These are phyloP conservation scores for Fusarium sp. DNA, from an alignment of 2,329 filamentous ascomycete species.

Conservation along the genomic window DNA sequence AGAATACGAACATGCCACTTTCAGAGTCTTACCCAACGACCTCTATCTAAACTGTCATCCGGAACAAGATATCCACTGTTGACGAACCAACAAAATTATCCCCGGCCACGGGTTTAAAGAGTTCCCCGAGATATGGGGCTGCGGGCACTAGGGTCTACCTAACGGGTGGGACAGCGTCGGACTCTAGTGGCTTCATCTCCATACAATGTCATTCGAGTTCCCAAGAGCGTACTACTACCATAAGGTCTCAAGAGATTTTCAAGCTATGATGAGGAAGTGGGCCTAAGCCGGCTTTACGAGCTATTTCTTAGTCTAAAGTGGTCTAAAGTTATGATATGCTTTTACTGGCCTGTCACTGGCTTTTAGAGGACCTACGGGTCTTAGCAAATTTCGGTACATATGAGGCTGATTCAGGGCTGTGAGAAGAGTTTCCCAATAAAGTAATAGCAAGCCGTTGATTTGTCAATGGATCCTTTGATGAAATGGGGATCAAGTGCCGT, in stretches of 20 bases:
- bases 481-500: not conserved
- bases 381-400: too few relatives aligned
- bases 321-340: too few relatives aligned
- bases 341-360: too few relatives aligned
- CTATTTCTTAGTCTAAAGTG: too few relatives aligned
- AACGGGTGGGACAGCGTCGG: not conserved
- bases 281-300: too few relatives aligned
- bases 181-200: not conserved
- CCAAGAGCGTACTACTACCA: not conserved
- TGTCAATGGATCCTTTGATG: not conserved
- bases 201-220: not conserved
- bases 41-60: not conserved
- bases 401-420: not conserved
- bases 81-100: not conserved
- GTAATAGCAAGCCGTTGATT: not conserved
- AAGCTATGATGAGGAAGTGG: too few relatives aligned
- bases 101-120: not conserved
- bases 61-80: not conserved
- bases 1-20: not conserved
- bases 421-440: not conserved
- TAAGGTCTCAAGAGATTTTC: too few relatives aligned
- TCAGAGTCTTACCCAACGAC: not conserved
- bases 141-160: conserved; percentile 4
- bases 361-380: too few relatives aligned
- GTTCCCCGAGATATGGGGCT: not conserved